Conservation (phyloP, 371 early-diverging fungal species). For the Massospora cicadina region DNA sequence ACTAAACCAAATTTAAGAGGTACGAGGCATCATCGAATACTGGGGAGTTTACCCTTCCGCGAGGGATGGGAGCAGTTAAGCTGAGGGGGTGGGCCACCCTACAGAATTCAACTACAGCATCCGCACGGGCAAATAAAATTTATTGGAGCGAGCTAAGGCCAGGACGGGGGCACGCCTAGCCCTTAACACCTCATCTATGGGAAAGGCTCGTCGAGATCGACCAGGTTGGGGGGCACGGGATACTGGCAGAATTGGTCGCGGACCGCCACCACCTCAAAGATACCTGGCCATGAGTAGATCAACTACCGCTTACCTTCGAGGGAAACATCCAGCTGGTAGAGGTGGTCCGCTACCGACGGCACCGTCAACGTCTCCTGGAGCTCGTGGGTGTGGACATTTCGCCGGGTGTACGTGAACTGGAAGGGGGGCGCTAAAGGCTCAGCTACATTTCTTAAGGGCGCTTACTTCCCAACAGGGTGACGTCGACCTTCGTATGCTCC, state of each 20-base stretch:
- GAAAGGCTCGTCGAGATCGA: background rate
- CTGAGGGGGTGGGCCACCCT: no score
- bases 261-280: background rate
- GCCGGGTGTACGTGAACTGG: background rate
- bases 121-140: no score
- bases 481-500: background rate
- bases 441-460: background rate
- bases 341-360: background rate
- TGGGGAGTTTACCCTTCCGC: no score
- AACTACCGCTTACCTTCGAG: background rate
- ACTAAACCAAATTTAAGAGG: no score
- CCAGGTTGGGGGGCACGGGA: background rate
- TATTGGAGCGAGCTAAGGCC: no score
- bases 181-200: no score
- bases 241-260: background rate
- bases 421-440: background rate
- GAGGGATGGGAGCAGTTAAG: no score
- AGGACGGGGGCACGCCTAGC: no score
- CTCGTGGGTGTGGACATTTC: background rate
- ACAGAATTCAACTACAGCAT: no score
- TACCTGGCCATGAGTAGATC: background rate
- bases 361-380: background rate
- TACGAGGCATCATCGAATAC: no score
- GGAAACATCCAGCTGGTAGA: background rate
- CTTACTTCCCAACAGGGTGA: background rate